Evolutionary conservation across 2,329 filamentous ascomycete genomes (phyloP), one percentile per base, ranked within the genome.

Genomic region (Pestalotiopsis sp.): DNA sequence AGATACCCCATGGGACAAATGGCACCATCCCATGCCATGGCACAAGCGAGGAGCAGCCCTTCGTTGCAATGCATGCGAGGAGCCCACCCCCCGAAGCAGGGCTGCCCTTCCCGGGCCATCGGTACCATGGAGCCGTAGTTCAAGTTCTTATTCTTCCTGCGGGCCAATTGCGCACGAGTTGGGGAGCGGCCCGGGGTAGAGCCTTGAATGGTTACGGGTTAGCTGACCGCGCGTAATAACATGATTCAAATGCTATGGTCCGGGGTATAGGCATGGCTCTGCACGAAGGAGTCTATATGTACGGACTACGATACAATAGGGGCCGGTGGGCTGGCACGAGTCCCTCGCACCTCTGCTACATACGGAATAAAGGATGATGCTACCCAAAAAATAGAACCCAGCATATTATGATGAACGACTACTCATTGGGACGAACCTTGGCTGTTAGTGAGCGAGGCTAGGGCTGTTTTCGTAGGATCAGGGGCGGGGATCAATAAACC

Each of bases 401-500:
- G 31, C 31, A 36, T 9, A 36, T 36, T 36, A 36, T 36, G 31
- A 36, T 36, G 31, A 36, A 36, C 31, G 31, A 36, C 31, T 9
- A 36, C 31, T 36, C 7, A 36, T 36, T 36, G 31, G 45, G 17
- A 27, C n/a, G 13, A 36, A 17, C 13, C 14, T n/a, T 9, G 45
- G 45, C 7, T 49, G 3, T 49, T 49, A 49, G 41, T 13, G 25
- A 23, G 56, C 20, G 14, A 61, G 56, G 56, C n/a, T 25, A 64
- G 11, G 41, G 36, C 14, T 14, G 23, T 36, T 14, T 17, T 39
- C 56, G 49, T 14, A 49, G 23, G 12, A 52, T n/a, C 13, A 49
- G 12, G 36, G 23, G 62, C 63, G 68, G 68, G 65, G 17, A 65
- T 49, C 63, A 68, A 56, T 68, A 49, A 66, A 36, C 68, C 68